phyloP scores from a whole-genome alignment of 371 early-diverging fungal species.

The Smittium mucronatum region DNA sequence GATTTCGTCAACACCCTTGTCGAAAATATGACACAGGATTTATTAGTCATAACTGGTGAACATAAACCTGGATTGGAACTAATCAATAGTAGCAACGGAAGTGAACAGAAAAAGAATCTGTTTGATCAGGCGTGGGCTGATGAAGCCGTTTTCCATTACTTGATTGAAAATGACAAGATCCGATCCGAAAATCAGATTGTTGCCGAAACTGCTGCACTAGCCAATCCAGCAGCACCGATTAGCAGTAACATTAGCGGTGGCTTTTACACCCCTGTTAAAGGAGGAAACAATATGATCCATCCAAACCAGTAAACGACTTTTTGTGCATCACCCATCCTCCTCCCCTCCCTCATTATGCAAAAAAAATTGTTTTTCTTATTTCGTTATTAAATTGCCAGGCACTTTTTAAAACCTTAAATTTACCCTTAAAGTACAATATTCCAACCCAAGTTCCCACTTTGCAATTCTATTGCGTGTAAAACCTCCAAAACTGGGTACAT shows the following conservation, averaged over 20 bases:
- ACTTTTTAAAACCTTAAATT: background rate
- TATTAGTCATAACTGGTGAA: conserved; percentile 42
- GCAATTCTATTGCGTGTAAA: too few species aligned
- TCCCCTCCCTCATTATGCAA: background rate
- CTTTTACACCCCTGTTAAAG: background rate
- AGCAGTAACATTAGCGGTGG: background rate
- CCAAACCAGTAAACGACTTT: background rate
- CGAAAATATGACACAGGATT: conserved; percentile 78
- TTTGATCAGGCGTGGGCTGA: conserved; percentile 75
- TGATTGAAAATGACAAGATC: conserved; percentile 15
- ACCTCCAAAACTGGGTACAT: too few species aligned
- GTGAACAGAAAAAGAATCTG: conserved; percentile 49
- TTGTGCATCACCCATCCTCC: background rate
- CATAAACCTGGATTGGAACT: conserved; percentile 47
- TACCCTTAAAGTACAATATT: too few species aligned
- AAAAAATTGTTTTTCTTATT: background rate
- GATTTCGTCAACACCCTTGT: conserved; percentile 86
- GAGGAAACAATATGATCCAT: background rate
- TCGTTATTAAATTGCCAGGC: background rate
- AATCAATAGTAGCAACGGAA: conserved; percentile 38
- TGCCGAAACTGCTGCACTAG: background rate
- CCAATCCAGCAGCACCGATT: background rate
- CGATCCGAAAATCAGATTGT: background rate
- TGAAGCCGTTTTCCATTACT: conserved; percentile 82
- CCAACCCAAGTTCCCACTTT: too few species aligned